Conservation (phyloP, 2,329 filamentous ascomycete genomes). For the Cercospora sp. region DNA sequence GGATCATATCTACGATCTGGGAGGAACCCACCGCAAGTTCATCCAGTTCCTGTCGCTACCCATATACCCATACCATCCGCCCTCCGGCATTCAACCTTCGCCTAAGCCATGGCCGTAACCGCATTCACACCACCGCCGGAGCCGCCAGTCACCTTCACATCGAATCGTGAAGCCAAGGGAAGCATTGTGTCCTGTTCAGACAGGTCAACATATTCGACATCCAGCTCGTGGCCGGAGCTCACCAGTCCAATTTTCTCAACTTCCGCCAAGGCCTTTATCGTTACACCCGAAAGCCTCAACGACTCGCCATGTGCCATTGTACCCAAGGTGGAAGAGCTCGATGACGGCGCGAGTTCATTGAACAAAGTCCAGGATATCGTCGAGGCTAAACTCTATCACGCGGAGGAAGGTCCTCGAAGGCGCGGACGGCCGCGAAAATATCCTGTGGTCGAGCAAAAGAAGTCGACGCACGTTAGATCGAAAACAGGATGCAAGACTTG, state of each 20-base stretch:
- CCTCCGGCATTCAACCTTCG: constrained; percentile 18
- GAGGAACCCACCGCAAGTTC: neutral
- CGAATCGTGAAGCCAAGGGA: constrained; percentile 1
- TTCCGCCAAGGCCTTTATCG: constrained; percentile 7
- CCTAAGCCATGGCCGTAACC: constrained; percentile 11
- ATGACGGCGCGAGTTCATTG: constrained; percentile 45
- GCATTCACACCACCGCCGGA: constrained; percentile 9
- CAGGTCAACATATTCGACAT: constrained; percentile 12
- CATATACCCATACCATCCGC: constrained; percentile 7
- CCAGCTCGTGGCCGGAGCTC: constrained; percentile 24
- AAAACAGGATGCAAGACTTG: constrained; percentile 62
- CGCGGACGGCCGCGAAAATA: constrained; percentile 82
- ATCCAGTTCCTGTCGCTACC: constrained; percentile 11
- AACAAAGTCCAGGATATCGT: constrained; percentile 39
- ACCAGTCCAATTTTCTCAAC: constrained; percentile 6
- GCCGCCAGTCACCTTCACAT: neutral
- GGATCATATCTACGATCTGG: neutral
- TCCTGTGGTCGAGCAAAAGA: constrained; percentile 62
- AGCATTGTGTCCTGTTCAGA: constrained; percentile 17
- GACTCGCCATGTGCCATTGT: constrained; percentile 29
- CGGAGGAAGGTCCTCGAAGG: constrained; percentile 41
- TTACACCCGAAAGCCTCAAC: constrained; percentile 25
- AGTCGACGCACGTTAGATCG: constrained; percentile 71
- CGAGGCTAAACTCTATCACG: constrained; percentile 36
- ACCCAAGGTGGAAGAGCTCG: constrained; percentile 58